Evolutionary conservation across 1,139 yeast genomes (phyloP), one percentile per base, ranked within the genome.

Genomic region (Diutina sp.): DNA sequence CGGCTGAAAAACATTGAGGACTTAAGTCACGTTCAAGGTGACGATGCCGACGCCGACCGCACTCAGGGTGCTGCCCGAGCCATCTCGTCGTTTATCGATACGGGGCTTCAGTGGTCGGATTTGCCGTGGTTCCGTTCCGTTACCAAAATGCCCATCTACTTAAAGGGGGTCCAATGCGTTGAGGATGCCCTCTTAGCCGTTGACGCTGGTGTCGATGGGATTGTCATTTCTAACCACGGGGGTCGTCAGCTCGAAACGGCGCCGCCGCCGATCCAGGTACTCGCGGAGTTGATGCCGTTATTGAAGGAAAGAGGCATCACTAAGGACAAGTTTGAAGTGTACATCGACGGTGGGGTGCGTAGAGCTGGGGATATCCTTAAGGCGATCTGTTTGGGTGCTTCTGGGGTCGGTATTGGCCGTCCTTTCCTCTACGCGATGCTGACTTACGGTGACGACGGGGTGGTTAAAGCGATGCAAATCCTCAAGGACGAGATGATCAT

Each of bases 31-130:
- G 66, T 67, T 61, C 87, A 82, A 60, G 85, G 78, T 6, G 85
- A 80, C 25, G 55, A 12, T 14, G 85, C 82, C 8, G 76, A 73
- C 30, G 79, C 84, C 4, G 90, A 86, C 64, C 72, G 88, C 56
- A 69, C 83, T 18, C 88, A 86, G 66, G 97, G 97, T 55, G 95
- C 96, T 0, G 91, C 97, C 0, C 74, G 90, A 56, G 96, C 97
- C 28, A 80, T 90, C 57, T 83, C 90, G 30, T 64, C 67, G 28
- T 90, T 90, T 67, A 90, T 90, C 61, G 97, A 90, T 68, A 85
- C 96, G n/a, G 70, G 83, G 1, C 73, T 90, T 57, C 76, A 74
- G 56, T 88, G 89, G 63, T 52, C 64, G 59, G 58, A 65, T 56
- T 51, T 65, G 57, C 32, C 56, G 58, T 61, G 63, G 63, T 61